Percentiles rank a stretch among this genome's conserved stretches.
phyloP scores from a whole-genome alignment of 148 eudicot species.

The Nepenthes gracilis region DNA sequence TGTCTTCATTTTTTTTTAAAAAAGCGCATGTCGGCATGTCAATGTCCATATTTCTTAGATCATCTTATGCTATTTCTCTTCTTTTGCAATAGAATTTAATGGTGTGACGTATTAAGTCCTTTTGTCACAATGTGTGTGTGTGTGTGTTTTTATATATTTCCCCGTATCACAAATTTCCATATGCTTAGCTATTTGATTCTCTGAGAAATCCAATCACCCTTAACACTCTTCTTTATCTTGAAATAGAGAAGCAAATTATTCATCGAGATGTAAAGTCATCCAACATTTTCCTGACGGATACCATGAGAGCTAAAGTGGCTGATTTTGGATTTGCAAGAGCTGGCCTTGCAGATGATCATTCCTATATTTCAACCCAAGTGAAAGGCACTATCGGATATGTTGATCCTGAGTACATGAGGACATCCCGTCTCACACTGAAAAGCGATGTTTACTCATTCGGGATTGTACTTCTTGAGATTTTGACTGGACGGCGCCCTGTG shows the following conservation, averaged over 20 bases:
- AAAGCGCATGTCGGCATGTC: too few species aligned
- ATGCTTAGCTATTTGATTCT: too few species aligned
- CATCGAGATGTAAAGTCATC: constrained; percentile 97
- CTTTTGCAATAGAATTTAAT: too few species aligned
- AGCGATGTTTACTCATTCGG: constrained; percentile 98
- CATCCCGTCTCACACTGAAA: constrained; percentile 77
- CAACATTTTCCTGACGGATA: constrained; percentile 80
- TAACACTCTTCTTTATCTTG: constrained; percentile 8
- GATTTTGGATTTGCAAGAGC: constrained; percentile 98
- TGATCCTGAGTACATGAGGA: constrained; percentile 97
- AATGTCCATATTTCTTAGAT: too few species aligned
- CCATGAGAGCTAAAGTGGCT: constrained; percentile 85
- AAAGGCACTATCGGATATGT: constrained; percentile 97
- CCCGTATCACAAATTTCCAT: too few species aligned
- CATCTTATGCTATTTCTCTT: too few species aligned
- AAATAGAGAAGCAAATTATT: constrained; percentile 80
- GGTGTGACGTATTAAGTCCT: too few species aligned
- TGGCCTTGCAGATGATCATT: constrained; percentile 59
- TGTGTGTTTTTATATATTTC: too few species aligned
- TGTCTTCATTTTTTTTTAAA: too few species aligned
- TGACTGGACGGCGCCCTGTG: constrained; percentile 91
- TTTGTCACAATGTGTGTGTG: too few species aligned
- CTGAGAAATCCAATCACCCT: background rate
- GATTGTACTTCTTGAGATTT: constrained; percentile 61
- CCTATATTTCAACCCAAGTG: constrained; percentile 90